Percentiles rank a stretch among this genome's conserved stretches.
phyloP scores from a whole-genome alignment of 2,329 filamentous ascomycete species.

The Blastomyces gilchristii region DNA sequence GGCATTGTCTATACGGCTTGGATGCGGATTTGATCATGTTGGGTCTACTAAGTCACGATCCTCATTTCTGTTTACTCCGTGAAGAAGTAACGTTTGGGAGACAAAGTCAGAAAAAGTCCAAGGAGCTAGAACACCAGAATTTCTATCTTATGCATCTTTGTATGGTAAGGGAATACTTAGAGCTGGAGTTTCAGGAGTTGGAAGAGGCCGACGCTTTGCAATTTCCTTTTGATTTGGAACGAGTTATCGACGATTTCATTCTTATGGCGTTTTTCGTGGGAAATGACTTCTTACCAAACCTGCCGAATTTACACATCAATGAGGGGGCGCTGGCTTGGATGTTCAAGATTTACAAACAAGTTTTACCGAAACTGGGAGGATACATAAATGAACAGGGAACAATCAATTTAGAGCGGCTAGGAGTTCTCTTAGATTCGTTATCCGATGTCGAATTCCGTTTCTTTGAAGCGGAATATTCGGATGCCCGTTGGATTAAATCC shows the following conservation, averaged over 20 bases:
- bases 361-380: conserved; percentile 75
- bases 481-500: conserved; percentile 83
- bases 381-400: conserved; percentile 94
- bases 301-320: conserved; percentile 95
- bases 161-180: conserved; percentile 93
- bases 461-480: conserved; percentile 81
- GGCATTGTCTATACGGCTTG: conserved; percentile 92
- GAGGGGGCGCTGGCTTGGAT: conserved; percentile 93
- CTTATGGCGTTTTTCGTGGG: conserved; percentile 99
- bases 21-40: conserved; percentile 99
- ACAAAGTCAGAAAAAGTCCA: conserved; percentile 75
- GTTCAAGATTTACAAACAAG: conserved; percentile 92
- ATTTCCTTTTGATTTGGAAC: conserved; percentile 86
- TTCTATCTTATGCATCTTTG: conserved; percentile 96
- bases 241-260: conserved; percentile 97
- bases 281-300: conserved; percentile 96
- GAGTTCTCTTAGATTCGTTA: conserved; percentile 68
- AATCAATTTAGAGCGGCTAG: conserved; percentile 75
- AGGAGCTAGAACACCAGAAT: conserved; percentile 96
- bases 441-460: conserved; percentile 83
- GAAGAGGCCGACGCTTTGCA: conserved; percentile 59
- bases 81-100: conserved; percentile 97
- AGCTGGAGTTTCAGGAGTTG: conserved; percentile 91
- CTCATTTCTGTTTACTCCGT: conserved; percentile 91
- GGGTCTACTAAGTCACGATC: conserved; percentile 91